Base-by-base conservation (phyloP, 345 rosid species). In the Pelargonium nanum region DNA sequence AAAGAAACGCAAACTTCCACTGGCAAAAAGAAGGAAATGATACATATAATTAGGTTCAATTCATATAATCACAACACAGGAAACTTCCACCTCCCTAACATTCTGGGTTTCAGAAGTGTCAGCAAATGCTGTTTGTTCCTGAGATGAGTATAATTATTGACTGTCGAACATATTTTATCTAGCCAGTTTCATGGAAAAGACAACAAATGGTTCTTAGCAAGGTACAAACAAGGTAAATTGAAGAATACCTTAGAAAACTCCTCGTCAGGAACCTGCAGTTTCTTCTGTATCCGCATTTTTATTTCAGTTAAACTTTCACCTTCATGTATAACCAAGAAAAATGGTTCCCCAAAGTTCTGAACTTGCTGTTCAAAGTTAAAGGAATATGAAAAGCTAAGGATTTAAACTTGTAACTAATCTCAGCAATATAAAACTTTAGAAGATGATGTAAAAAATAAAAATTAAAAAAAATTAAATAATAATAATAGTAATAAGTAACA, bases 1-100 rank as follows among this genome's bases (percentile, higher is more conserved):
- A 87, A 67, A 90, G 72, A 56, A 88, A 84, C 20, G 97, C 97
- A 78, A 86, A 87, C 70, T 81, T 93, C 99, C 99, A 93, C 99
- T 93, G 85, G 12, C 30, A 22, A 59, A 54, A 55, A 6, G n/a
- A 23, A 44, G 32, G 22, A 28, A 48, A 30, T 30, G 25, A 17
- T 40, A 40, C 15, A 12, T 40, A n/a, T n/a, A n/a, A n/a, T n/a
- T n/a, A n/a, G n/a, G n/a, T n/a, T n/a, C n/a, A n/a, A n/a, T n/a
- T n/a, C n/a, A n/a, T n/a, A n/a, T n/a, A n/a, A n/a, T n/a, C n/a
- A n/a, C n/a, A n/a, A n/a, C n/a, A n/a, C n/a, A n/a, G n/a, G n/a
- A n/a, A n/a, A n/a, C n/a, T n/a, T n/a, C n/a, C n/a, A n/a, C n/a
- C n/a, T n/a, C n/a, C n/a, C n/a, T n/a, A n/a, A n/a, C n/a, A n/a